Evolutionary conservation across 768 basidiomycete species (phyloP).

Genomic region (Boletus eberwhitei): DNA sequence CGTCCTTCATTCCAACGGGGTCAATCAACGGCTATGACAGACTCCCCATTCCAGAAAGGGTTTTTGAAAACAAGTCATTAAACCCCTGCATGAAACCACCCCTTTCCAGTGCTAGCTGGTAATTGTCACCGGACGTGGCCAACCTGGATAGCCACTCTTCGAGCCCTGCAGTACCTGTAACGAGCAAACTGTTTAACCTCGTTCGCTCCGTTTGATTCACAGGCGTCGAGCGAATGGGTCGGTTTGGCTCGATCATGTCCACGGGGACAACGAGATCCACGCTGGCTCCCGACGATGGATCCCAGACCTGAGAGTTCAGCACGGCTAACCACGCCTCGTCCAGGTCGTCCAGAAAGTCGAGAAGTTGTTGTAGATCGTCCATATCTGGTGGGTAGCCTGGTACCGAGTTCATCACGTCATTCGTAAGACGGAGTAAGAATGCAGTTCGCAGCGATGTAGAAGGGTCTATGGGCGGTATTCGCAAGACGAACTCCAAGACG

Average conservation of each 20-base stretch:
- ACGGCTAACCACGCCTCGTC: slow-evolving; percentile 74
- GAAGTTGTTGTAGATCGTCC: slow-evolving; percentile 46
- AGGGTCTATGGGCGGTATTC: slow-evolving; percentile 71
- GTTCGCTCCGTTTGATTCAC: slow-evolving; percentile 70
- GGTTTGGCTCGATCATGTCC: slow-evolving; percentile 28
- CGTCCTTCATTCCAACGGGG: slow-evolving; percentile 17
- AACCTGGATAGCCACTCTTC: slow-evolving; percentile 63
- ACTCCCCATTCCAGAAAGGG: slow-evolving; percentile 58
- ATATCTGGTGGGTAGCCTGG: slow-evolving; percentile 54
- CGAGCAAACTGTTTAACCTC: slow-evolving; percentile 63
- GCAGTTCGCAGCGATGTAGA: slow-evolving; percentile 64
- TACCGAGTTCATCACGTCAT: slow-evolving; percentile 58
- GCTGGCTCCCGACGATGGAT: slow-evolving; percentile 42
- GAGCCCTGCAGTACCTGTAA: slow-evolving; percentile 53
- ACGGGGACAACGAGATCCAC: slow-evolving; percentile 42
- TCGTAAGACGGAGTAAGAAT: slow-evolving; percentile 69
- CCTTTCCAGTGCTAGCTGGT: slow-evolving; percentile 40
- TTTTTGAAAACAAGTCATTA: slow-evolving; percentile 59
- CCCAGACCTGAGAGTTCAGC: slow-evolving; percentile 64
- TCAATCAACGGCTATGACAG: slow-evolving; percentile 32
- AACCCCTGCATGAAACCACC: slow-evolving; percentile 60
- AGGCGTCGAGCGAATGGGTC: slow-evolving; percentile 40
- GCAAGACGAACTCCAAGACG: slow-evolving; percentile 61
- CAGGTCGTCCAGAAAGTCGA: slow-evolving; percentile 69
- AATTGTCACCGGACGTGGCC: slow-evolving; percentile 26